Evolutionary conservation across 1,284 basidiomycete genomes (phyloP).

Genomic region (Afroboletus lepidellus): DNA sequence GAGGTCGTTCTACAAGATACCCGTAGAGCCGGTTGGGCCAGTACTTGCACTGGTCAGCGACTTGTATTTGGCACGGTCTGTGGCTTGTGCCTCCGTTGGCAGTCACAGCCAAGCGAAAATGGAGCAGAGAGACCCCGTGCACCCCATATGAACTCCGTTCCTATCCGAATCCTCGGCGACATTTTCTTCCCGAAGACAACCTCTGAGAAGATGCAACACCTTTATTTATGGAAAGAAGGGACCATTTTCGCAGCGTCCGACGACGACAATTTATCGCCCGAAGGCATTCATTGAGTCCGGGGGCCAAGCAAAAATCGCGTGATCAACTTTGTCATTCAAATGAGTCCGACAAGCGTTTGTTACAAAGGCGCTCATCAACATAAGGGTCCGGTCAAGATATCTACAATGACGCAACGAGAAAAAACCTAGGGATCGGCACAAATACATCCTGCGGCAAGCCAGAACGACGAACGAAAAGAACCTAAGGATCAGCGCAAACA

Average conservation of each 20-base stretch:
- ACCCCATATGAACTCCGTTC: constrained; percentile 8
- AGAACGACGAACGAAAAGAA: too few species aligned
- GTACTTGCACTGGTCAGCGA: constrained; percentile 1
- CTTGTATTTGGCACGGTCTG: not conserved
- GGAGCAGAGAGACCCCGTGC: constrained; percentile 13
- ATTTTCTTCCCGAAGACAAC: not conserved
- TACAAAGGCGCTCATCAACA: too few species aligned
- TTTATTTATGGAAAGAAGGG: constrained; percentile 4
- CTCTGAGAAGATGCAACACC: not conserved
- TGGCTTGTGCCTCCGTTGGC: too few species aligned
- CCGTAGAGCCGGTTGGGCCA: constrained; percentile 19
- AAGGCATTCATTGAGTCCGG: not conserved
- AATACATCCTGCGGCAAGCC: constrained; percentile 28
- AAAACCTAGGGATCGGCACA: constrained; percentile 11
- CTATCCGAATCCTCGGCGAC: not conserved
- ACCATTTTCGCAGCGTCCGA: not conserved
- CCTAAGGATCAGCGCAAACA: constrained; percentile 13
- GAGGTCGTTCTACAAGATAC: constrained; percentile 12
- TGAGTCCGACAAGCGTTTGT: too few species aligned
- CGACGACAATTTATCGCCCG: not conserved
- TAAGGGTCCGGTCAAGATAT: too few species aligned
- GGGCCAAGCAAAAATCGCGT: not conserved
- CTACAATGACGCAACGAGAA: too few species aligned
- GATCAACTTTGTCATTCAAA: too few species aligned
- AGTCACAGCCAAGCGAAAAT: constrained; percentile 24